Percentiles rank a stretch among this genome's conserved stretches.
Conservation (phyloP, 345 rosid species). For the Capsella bursapastoris region DNA sequence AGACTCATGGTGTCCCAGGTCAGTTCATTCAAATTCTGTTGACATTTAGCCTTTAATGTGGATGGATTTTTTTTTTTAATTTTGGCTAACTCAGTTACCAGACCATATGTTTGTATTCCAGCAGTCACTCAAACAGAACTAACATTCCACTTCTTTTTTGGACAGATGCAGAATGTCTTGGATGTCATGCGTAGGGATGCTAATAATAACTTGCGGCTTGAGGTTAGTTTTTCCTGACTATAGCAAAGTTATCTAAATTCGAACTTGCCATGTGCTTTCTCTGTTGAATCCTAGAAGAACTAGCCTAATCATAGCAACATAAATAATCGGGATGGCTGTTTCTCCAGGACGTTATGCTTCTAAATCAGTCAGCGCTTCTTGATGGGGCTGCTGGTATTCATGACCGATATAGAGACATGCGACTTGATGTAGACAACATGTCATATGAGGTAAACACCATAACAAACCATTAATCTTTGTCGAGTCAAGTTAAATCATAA, state of each 20-base stretch:
- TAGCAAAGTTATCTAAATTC: not conserved
- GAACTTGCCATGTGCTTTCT: constrained; percentile 9
- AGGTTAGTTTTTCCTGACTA: constrained; percentile 54
- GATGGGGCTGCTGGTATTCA: constrained; percentile 70
- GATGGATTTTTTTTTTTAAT: constrained; percentile 22
- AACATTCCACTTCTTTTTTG: constrained; percentile 35
- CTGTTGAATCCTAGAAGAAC: constrained; percentile 19
- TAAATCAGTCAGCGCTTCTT: constrained; percentile 67
- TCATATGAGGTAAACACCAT: constrained; percentile 75
- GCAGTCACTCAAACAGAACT: constrained; percentile 29
- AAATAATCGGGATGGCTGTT: not conserved
- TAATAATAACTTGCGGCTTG: constrained; percentile 59
- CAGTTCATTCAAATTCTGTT: constrained; percentile 35
- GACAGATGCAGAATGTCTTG: constrained; percentile 81
- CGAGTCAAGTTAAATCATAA: not conserved
- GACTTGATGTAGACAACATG: constrained; percentile 99
- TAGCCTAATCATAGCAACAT: not conserved
- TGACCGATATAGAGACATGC: constrained; percentile 94
- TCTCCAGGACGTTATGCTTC: constrained; percentile 80
- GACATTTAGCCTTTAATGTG: constrained; percentile 4
- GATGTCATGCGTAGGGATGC: constrained; percentile 82
- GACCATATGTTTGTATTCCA: not conserved
- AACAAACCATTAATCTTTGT: not conserved
- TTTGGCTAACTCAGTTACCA: constrained; percentile 5
- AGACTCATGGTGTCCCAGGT: constrained; percentile 84